Evolutionary conservation across 2,329 filamentous ascomycete genomes (phyloP).

Genomic region (Tolypocladium amazonense): DNA sequence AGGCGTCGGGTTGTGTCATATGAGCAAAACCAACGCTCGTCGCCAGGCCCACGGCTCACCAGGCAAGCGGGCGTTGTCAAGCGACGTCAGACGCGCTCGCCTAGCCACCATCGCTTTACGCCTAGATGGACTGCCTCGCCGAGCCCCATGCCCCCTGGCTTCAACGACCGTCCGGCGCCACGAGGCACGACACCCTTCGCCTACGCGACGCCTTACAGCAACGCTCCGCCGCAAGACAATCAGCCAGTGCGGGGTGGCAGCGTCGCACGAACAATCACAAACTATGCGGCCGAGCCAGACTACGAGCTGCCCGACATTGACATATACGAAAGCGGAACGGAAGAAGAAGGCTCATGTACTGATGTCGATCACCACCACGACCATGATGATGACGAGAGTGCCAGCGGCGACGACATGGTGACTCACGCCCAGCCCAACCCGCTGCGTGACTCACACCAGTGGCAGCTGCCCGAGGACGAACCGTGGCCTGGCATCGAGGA

Average conservation of each 20-base stretch:
- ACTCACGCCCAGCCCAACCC: conserved; percentile 11
- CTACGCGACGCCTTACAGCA: conserved; percentile 69
- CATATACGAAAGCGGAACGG: conserved; percentile 23
- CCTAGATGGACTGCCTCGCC: conserved; percentile 44
- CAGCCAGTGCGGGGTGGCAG: conserved; percentile 19
- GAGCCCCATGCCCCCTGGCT: conserved; percentile 27
- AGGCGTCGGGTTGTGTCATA: conserved; percentile 37
- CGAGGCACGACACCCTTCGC: conserved; percentile 46
- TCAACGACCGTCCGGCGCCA: conserved; percentile 18
- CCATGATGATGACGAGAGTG: conserved; percentile 12
- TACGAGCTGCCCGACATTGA: conserved; percentile 24
- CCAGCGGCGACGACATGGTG: conserved; percentile 14
- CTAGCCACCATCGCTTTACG: conserved; percentile 41
- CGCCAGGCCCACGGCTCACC: conserved; percentile 15
- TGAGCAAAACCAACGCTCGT: conserved; percentile 21
- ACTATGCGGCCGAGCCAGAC: conserved; percentile 24
- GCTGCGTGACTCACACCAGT: conserved; percentile 14
- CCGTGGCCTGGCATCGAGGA: conserved; percentile 48
- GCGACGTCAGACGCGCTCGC: conserved; percentile 47
- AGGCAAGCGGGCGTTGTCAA: conserved; percentile 26
- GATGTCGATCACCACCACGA: conserved; percentile 13
- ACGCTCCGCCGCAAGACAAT: conserved; percentile 36
- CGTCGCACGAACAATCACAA: conserved; percentile 12
- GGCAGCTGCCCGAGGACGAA: conserved; percentile 40
- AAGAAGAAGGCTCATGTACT: conserved; percentile 21